Conservation (phyloP, 768 basidiomycete genomes). For the Neoboletus magnificus region DNA sequence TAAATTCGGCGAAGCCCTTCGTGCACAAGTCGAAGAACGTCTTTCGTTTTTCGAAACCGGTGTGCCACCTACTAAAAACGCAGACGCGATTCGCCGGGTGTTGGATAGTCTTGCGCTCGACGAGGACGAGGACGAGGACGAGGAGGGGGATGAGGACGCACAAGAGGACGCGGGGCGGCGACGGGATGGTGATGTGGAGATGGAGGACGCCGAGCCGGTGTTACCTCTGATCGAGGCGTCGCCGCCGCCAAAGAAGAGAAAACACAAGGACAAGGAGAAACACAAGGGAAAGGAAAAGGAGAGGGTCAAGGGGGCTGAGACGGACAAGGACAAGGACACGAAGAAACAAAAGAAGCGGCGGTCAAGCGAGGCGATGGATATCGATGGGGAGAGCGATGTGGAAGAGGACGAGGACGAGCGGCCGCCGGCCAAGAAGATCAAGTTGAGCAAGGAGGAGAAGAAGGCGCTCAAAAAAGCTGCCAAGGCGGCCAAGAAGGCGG, state of each 20-base stretch:
- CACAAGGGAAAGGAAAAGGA: conserved; percentile 6
- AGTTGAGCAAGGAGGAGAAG: conserved; percentile 82
- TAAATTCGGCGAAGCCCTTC: conserved; percentile 93
- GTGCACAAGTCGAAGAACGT: conserved; percentile 93
- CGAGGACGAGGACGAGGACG: conserved; percentile 53
- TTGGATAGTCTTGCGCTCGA: conserved; percentile 74
- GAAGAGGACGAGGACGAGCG: conserved; percentile 41
- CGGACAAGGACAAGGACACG: not conserved
- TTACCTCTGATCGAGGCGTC: conserved; percentile 59
- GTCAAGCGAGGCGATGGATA: conserved; percentile 64
- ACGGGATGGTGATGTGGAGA: conserved; percentile 38
- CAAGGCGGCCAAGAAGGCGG: conserved; percentile 59
- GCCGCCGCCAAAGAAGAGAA: conserved; percentile 61
- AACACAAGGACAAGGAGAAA: conserved; percentile 38
- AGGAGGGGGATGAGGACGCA: conserved; percentile 37
- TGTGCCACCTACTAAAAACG: conserved; percentile 82
- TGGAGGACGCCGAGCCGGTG: conserved; percentile 41
- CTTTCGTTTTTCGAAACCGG: conserved; percentile 93
- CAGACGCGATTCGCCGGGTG: conserved; percentile 90
- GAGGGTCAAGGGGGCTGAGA: not conserved
- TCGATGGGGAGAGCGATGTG: conserved; percentile 48
- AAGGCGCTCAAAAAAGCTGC: conserved; percentile 78
- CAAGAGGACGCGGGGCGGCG: conserved; percentile 31
- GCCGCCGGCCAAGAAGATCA: conserved; percentile 64
- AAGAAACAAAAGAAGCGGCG: conserved; percentile 54